A percentile compares a stretch with the other conserved stretches of the same genome.
Conservation (phyloP, 1,139 yeast genomes). For the Nakaseomyces delphensis region DNA sequence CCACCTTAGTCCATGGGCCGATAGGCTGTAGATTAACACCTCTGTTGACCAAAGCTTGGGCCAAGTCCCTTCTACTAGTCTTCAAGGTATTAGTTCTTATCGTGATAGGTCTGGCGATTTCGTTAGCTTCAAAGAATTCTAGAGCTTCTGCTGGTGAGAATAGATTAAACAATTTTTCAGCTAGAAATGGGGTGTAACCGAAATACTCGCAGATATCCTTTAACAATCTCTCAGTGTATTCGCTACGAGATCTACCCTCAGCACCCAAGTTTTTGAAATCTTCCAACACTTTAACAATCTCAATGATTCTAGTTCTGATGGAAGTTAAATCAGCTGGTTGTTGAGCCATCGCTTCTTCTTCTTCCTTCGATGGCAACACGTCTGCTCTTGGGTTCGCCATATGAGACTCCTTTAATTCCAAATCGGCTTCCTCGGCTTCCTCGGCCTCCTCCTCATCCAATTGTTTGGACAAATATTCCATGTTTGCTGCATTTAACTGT, state of each 20-base stretch:
- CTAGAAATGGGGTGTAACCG: slow-evolving; percentile 92
- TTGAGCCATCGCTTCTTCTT: slow-evolving; percentile 43
- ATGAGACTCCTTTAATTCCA: slow-evolving; percentile 55
- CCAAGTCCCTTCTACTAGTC: slow-evolving; percentile 91
- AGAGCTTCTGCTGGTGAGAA: slow-evolving; percentile 94
- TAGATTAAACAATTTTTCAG: slow-evolving; percentile 82
- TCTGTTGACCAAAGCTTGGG: slow-evolving; percentile 88
- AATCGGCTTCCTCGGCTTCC: slow-evolving; percentile 74
- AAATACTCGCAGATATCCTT: slow-evolving; percentile 87
- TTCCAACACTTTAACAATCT: slow-evolving; percentile 90
- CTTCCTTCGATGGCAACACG: slow-evolving; percentile 55
- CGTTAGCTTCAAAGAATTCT: slow-evolving; percentile 98
- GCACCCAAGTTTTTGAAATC: slow-evolving; percentile 79
- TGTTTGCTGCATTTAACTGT: slow-evolving; percentile 73
- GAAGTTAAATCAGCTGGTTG: slow-evolving; percentile 68
- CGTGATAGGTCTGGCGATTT: slow-evolving; percentile 91
- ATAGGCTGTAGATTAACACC: slow-evolving; percentile 97
- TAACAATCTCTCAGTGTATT: slow-evolving; percentile 66
- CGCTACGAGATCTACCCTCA: slow-evolving; percentile 77
- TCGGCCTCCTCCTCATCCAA: slow-evolving; percentile 63
- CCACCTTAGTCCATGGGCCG: slow-evolving; percentile 97
- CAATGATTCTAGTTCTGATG: slow-evolving; percentile 88
- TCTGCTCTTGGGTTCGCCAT: slow-evolving; percentile 60
- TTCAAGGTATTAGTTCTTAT: slow-evolving; percentile 93
- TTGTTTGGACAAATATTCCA: slow-evolving; percentile 66